Percentiles rank a stretch among this genome's conserved stretches.
These are phyloP conservation scores for Gossypium gossypioides DNA, from an alignment of 441 rosid species.

Conservation along the genomic window DNA sequence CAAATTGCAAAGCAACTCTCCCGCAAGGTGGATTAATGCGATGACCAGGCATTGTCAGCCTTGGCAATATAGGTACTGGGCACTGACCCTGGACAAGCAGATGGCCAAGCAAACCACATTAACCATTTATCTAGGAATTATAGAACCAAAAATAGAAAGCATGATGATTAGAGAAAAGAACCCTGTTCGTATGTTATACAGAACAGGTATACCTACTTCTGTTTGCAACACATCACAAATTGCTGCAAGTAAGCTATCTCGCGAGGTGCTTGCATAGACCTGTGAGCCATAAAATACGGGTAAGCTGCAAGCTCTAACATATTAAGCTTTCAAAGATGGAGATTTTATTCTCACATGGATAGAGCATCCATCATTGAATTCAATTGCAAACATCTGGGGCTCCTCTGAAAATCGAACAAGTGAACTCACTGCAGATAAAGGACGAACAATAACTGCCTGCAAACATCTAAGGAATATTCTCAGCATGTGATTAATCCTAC, in stretches of 20 bases:
- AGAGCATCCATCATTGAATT: conserved; percentile 94
- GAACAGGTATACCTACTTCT: conserved; percentile 65
- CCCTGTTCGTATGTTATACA: conserved; percentile 21
- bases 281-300: conserved; percentile 25
- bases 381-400: conserved; percentile 99
- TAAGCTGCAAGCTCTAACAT: conserved; percentile 24
- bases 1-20: conserved; percentile 56
- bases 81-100: conserved; percentile 63
- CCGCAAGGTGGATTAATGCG: conserved; percentile 98
- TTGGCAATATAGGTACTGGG: conserved; percentile 79
- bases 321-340: conserved; percentile 14
- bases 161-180: conserved; percentile 4
- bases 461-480: conserved; percentile 80
- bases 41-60: conserved; percentile 99
- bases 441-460: conserved; percentile 98
- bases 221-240: conserved; percentile 91
- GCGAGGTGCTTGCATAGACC: conserved; percentile 97
- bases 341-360: conserved; percentile 65
- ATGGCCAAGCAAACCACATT: conserved; percentile 11
- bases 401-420: conserved; percentile 98
- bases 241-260: conserved; percentile 94
- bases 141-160: neutral
- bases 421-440: conserved; percentile 75
- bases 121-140: conserved; percentile 3
- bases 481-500: conserved; percentile 45